A percentile compares a stretch with the other conserved stretches of the same genome.
phyloP scores from a whole-genome alignment of 2,329 filamentous ascomycete genomes.

The Aspergillus persii region DNA sequence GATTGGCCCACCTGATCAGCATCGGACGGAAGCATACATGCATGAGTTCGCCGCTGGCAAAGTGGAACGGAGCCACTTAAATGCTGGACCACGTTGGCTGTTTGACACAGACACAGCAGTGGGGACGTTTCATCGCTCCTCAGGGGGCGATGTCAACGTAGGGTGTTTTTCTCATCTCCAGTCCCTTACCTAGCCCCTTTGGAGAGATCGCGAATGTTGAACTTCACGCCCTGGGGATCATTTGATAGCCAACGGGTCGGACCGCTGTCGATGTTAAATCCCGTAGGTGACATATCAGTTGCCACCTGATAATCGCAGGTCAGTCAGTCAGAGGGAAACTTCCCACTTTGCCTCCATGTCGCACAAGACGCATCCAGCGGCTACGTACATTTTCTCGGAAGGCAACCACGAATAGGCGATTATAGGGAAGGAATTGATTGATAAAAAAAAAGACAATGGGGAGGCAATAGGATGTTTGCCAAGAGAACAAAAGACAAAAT shows the following conservation, averaged over 20 bases:
- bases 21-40: constrained; percentile 6
- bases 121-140: not conserved
- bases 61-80: not conserved
- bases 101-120: too few relatives aligned
- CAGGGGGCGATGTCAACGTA: too few relatives aligned
- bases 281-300: not conserved
- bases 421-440: constrained; percentile 12
- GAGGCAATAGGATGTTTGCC: not conserved
- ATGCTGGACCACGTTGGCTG: not conserved
- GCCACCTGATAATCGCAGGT: not conserved
- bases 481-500: not conserved
- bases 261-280: not conserved
- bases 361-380: constrained; percentile 25
- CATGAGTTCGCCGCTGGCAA: not conserved
- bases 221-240: not conserved
- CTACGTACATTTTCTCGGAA: constrained; percentile 21
- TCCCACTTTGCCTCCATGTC: constrained; percentile 10
- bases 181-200: not conserved
- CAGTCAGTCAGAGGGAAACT: not conserved
- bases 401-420: constrained; percentile 18
- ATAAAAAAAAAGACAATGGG: not conserved
- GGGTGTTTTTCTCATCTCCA: not conserved
- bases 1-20: constrained; percentile 8
- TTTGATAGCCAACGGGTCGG: constrained; percentile 1
- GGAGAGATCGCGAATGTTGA: not conserved